Base-by-base conservation (phyloP, 2,329 filamentous ascomycete species). In the Pseudocercospora musae region DNA sequence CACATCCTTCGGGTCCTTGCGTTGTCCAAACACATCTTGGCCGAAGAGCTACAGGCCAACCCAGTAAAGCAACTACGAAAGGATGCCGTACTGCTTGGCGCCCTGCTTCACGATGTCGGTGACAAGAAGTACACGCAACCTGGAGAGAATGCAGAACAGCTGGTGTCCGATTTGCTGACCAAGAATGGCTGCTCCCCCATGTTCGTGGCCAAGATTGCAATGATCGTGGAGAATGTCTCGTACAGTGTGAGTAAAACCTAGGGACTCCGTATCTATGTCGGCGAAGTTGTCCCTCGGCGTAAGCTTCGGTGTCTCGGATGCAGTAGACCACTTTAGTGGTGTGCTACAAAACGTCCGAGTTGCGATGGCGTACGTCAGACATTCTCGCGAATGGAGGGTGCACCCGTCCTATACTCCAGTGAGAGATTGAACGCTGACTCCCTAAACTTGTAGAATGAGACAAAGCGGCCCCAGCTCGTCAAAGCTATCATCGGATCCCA, bases 21-120 rank as follows among this genome's bases (percentile, higher is more conserved):
- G n/a, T 84, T 95, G 37, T 85, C 92, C 6, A 85, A 85, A 50
- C 79, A 84, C 68, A 89, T 92, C 65, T 81, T 90, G 62, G 72
- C 80, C 54, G 62, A 68, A 48, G 72, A 75, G 55, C 60, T 64
- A 9, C 62, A 64, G 27, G 58, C 62, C 9, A 64, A 68, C 25
- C 69, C 72, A 3, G 44, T 54, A 48, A 71, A 66, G 60, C 59
- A 67, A 21, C 66, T 72, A 37, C 67, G 73, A 29, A 65, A 69
- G 33, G 69, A 70, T 48, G 66, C 73, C 2, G 62, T 74, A 49
- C 58, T 75, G 18, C 66, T 75, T 3, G 71, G 69, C 0, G 72
- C 71, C 8, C 82, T 93, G 4, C 83, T 94, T n/a, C 93, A 96
- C 78, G 93, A 96, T 71, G 88, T 96, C 18, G 91, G 90, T 64